Evolutionary conservation across 2,329 filamentous ascomycete species (phyloP).

Genomic region (Diaporthe eres): DNA sequence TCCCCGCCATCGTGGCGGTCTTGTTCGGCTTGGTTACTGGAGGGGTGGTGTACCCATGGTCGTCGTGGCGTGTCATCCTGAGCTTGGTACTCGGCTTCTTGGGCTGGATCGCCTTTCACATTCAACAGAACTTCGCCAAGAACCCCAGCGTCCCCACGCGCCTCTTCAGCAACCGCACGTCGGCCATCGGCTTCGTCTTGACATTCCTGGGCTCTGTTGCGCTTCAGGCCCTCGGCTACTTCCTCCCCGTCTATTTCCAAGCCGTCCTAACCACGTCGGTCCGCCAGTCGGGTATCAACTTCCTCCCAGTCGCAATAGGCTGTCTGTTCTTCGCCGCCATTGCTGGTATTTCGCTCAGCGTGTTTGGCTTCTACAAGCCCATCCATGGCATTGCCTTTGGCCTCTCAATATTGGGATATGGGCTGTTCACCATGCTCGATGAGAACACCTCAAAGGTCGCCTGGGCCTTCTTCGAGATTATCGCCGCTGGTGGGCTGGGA

Average conservation of each 20-base stretch:
- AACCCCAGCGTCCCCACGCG: conserved; percentile 56
- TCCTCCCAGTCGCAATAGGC: conserved; percentile 41
- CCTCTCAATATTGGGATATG: neutral
- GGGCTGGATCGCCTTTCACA: conserved; percentile 1
- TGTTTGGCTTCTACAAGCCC: neutral
- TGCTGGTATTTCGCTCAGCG: conserved; percentile 18
- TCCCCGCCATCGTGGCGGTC: too few relatives aligned
- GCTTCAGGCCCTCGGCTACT: conserved; percentile 52
- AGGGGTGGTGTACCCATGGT: conserved; percentile 5
- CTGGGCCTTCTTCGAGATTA: neutral
- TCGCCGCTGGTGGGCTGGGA: neutral
- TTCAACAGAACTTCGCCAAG: neutral
- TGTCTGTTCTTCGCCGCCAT: neutral
- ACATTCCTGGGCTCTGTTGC: conserved; percentile 56
- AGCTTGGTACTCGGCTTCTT: neutral
- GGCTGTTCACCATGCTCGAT: neutral
- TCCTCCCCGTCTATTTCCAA: conserved; percentile 61
- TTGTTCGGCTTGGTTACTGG: neutral
- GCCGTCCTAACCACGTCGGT: conserved; percentile 50
- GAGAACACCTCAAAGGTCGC: neutral
- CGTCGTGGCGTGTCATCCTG: conserved; percentile 8
- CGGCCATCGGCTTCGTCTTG: conserved; percentile 47
- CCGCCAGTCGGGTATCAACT: conserved; percentile 46
- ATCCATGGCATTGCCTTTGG: neutral
- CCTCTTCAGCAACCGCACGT: conserved; percentile 61